Evolutionary conservation across 352 stramenopile genomes (phyloP).

Genomic region (Phytophthora foliorum): DNA sequence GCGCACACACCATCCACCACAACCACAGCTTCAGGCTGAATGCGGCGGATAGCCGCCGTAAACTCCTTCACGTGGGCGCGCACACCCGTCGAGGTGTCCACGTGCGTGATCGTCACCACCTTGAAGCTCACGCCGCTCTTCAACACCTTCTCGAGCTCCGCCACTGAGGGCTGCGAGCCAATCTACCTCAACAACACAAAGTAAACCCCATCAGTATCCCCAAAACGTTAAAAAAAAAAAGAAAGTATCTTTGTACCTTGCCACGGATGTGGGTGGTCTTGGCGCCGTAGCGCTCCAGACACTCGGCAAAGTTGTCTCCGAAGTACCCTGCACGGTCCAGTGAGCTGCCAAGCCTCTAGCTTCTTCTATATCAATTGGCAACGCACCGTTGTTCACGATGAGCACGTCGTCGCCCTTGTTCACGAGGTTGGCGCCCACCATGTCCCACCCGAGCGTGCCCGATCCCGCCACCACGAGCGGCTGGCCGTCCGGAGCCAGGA

Average conservation of each 20-base stretch:
- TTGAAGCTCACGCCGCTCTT: constrained; percentile 58
- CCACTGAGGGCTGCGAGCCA: constrained; percentile 59
- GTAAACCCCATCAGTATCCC: not conserved
- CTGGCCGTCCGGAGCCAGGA: constrained; percentile 76
- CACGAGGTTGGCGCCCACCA: constrained; percentile 83
- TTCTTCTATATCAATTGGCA: not conserved
- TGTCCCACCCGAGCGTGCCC: constrained; percentile 81
- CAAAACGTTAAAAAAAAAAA: not conserved
- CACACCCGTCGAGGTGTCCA: constrained; percentile 84
- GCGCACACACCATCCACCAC: constrained; percentile 81
- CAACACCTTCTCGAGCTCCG: constrained; percentile 57
- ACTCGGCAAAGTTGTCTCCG: constrained; percentile 76
- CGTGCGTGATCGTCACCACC: constrained; percentile 80
- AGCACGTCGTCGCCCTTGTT: constrained; percentile 73
- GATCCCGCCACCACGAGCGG: constrained; percentile 76
- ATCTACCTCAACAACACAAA: constrained; percentile 42
- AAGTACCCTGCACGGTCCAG: constrained; percentile 62
- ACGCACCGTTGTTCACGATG: constrained; percentile 72
- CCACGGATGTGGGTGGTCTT: constrained; percentile 67
- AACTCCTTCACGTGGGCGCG: constrained; percentile 69
- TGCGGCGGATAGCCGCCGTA: constrained; percentile 58
- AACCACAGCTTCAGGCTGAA: constrained; percentile 70
- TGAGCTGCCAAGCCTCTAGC: not conserved
- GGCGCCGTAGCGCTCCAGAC: constrained; percentile 74
- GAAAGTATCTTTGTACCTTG: constrained; percentile 35